phyloP scores from a whole-genome alignment of 768 basidiomycete genomes.

The Auriscalpium microsporum region DNA sequence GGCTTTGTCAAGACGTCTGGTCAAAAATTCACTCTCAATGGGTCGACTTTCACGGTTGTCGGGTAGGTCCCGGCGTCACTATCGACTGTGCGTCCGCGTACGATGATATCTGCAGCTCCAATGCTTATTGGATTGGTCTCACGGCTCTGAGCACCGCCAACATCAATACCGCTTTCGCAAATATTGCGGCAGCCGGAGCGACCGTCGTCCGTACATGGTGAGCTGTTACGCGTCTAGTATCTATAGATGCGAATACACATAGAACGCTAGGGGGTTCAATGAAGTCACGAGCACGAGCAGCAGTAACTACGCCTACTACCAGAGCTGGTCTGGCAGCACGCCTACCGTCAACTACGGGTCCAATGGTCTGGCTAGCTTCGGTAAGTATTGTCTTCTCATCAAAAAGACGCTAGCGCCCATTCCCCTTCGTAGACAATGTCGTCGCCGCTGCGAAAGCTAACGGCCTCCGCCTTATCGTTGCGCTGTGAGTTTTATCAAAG shows the following conservation, averaged over 20 bases:
- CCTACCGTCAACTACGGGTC: conserved; percentile 48
- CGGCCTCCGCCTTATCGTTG: conserved; percentile 50
- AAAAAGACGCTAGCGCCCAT: too few species aligned
- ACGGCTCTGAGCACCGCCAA: conserved; percentile 36
- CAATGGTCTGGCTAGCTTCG: conserved; percentile 44
- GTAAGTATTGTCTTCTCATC: conserved; percentile 17
- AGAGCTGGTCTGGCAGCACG: conserved; percentile 41
- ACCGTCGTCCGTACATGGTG: conserved; percentile 49
- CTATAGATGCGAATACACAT: background rate
- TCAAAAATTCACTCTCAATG: conserved; percentile 45
- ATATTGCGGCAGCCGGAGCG: conserved; percentile 41
- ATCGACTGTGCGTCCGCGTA: background rate
- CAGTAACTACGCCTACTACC: conserved; percentile 40
- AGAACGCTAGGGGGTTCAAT: conserved; percentile 40
- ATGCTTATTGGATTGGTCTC: conserved; percentile 56
- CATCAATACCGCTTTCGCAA: conserved; percentile 42
- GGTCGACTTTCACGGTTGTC: conserved; percentile 41
- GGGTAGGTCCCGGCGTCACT: conserved; percentile 27
- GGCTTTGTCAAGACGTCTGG: conserved; percentile 41
- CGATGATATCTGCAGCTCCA: conserved; percentile 24
- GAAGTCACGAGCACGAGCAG: conserved; percentile 36
- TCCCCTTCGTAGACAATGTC: conserved; percentile 32
- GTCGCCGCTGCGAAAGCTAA: conserved; percentile 51
- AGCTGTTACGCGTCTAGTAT: background rate
- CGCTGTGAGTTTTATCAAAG: conserved; percentile 32